phyloP scores from a whole-genome alignment of 148 eudicot species.

The Vaccinium darrowii region DNA sequence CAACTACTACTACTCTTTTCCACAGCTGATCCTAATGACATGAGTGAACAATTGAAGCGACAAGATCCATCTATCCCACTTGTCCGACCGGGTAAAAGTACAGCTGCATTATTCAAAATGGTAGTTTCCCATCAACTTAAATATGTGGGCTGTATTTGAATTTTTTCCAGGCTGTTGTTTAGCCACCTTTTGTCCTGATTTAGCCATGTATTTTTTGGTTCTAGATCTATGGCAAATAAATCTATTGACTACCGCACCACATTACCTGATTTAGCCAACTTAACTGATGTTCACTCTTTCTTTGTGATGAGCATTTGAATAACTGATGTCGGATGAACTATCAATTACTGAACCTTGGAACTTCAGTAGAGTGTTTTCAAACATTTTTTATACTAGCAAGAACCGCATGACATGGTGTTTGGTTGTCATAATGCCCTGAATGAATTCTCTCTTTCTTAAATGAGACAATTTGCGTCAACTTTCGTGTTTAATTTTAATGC shows the following conservation, averaged over 20 bases:
- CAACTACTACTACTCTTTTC: conserved; percentile 94
- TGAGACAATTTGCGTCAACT: no score
- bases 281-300: not conserved
- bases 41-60: conserved; percentile 93
- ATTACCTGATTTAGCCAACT: not conserved
- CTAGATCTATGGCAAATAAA: not conserved
- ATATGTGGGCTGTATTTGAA: not conserved
- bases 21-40: conserved; percentile 96
- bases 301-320: not conserved
- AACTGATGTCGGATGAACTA: not conserved
- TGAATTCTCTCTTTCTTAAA: no score
- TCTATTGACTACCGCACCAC: not conserved
- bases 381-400: not conserved
- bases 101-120: conserved; percentile 80
- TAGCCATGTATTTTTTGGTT: not conserved
- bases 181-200: not conserved
- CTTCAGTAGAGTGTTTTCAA: not conserved
- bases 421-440: no score
- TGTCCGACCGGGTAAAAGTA: conserved; percentile 91
- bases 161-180: not conserved
- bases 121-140: conserved; percentile 34
- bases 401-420: not conserved
- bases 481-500: no score
- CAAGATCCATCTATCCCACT: conserved; percentile 99
- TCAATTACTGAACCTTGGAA: not conserved